These are phyloP conservation scores for Skeletonema tropicum DNA, from an alignment of 108 stramenopile species.

Conservation along the genomic window DNA sequence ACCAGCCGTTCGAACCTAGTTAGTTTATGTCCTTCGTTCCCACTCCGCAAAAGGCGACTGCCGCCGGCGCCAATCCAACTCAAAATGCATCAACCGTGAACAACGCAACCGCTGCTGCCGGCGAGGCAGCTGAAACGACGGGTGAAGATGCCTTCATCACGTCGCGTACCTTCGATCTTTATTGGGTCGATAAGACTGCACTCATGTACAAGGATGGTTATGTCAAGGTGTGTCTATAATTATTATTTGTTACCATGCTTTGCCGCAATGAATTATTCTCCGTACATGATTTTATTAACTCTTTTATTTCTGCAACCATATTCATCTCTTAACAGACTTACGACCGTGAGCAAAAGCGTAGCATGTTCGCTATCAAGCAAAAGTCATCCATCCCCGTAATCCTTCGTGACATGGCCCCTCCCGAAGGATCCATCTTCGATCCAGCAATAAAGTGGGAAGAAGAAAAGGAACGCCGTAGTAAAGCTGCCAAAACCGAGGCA, in stretches of 20 bases:
- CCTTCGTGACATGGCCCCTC: conserved; percentile 93
- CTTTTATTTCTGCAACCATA: background rate
- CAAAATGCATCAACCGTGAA: conserved; percentile 41
- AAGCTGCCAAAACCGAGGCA: conserved; percentile 23
- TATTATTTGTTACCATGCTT: background rate
- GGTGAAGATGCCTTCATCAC: conserved; percentile 81
- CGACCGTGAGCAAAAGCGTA: conserved; percentile 71
- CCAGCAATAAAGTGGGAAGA: conserved; percentile 86
- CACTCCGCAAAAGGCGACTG: conserved; percentile 80
- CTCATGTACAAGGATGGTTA: conserved; percentile 89
- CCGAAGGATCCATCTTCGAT: conserved; percentile 87
- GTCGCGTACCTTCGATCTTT: conserved; percentile 87
- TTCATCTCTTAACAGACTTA: conserved; percentile 57
- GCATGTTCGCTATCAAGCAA: conserved; percentile 68
- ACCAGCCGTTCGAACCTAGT: conserved; percentile 5
- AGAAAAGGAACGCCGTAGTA: conserved; percentile 78
- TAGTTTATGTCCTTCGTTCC: conserved; percentile 94
- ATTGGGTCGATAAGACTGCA: conserved; percentile 84
- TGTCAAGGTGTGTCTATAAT: conserved; percentile 69
- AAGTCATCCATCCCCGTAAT: conserved; percentile 90
- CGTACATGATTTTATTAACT: background rate
- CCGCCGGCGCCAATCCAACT: conserved; percentile 60
- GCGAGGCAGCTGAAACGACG: conserved; percentile 50
- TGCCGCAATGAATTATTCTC: background rate
- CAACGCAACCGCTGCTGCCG: conserved; percentile 42